These are phyloP conservation scores for Closterium sp. DNA, from an alignment of 139 green algal species.

Conservation along the genomic window DNA sequence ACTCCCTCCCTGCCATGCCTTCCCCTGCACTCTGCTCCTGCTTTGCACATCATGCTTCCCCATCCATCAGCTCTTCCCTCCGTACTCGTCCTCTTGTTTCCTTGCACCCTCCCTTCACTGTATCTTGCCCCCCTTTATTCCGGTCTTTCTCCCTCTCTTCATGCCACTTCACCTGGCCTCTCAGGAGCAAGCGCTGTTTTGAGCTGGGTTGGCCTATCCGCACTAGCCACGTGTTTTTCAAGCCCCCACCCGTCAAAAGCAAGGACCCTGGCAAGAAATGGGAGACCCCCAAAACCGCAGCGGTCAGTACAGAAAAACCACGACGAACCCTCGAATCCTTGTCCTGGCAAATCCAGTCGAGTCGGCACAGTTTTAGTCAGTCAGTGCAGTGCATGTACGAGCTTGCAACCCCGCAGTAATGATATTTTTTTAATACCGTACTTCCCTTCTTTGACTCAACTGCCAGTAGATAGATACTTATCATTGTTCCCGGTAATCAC, in stretches of 20 bases:
- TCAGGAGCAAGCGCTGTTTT: conserved; percentile 9
- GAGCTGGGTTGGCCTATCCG: conserved; percentile 27
- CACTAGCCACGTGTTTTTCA: conserved; percentile 11
- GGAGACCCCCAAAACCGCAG: not conserved
- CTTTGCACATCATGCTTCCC: not conserved
- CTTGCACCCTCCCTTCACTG: not conserved
- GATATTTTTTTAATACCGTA: not conserved
- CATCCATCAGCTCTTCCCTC: not conserved
- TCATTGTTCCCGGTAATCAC: too few relatives aligned
- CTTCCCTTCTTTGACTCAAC: not conserved
- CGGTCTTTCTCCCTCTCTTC: not conserved
- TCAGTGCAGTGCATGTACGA: too few relatives aligned
- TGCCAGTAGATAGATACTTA: too few relatives aligned
- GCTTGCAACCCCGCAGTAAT: too few relatives aligned
- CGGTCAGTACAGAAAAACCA: not conserved
- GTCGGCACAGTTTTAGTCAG: too few relatives aligned
- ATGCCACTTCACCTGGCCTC: not conserved
- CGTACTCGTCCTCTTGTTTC: not conserved
- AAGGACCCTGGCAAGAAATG: not conserved
- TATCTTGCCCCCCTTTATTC: not conserved
- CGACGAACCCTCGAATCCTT: too few relatives aligned
- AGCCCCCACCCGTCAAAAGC: not conserved
- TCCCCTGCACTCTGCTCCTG: too few relatives aligned
- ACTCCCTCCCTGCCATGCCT: not conserved
- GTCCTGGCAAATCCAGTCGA: too few relatives aligned